A percentile compares a stretch with the other conserved stretches of the same genome.
Evolutionary conservation across 1,284 basidiomycete species (phyloP).

Genomic region (Apiotrichum brassicae): DNA sequence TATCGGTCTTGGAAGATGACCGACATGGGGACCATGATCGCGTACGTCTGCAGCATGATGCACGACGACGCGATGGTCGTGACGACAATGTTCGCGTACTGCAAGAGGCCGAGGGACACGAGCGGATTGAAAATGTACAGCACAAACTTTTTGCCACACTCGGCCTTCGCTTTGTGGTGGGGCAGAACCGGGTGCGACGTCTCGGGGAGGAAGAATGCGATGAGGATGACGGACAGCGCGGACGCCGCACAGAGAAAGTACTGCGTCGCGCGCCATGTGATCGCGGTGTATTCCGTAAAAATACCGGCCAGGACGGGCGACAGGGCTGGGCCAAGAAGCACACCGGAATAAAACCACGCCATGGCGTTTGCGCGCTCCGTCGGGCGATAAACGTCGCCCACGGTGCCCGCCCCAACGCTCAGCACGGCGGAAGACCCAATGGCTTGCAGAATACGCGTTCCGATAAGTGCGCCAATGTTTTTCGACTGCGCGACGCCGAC

Average conservation of each 20-base stretch:
- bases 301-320: conserved; percentile 44
- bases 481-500: conserved; percentile 55
- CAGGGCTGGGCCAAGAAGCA: conserved; percentile 45
- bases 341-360: conserved; percentile 56
- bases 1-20: conserved; percentile 51
- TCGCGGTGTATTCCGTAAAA: conserved; percentile 44
- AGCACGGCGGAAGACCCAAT: conserved; percentile 51
- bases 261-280: conserved; percentile 64
- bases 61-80: conserved; percentile 22
- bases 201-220: conserved; percentile 60
- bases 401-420: conserved; percentile 57
- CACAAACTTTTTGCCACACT: conserved; percentile 42
- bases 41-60: conserved; percentile 36
- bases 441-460: conserved; percentile 60
- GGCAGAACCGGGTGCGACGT: conserved; percentile 56
- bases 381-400: conserved; percentile 60
- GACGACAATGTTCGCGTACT: conserved; percentile 54
- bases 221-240: conserved; percentile 49
- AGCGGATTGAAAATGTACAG: conserved; percentile 59
- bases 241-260: conserved; percentile 49
- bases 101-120: conserved; percentile 51
- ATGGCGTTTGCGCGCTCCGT: conserved; percentile 60
- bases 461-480: conserved; percentile 53
- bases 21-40: conserved; percentile 16
- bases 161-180: conserved; percentile 25